Evolutionary conservation across 2,329 filamentous ascomycete species (phyloP), one percentile per base, ranked within the genome.

Genomic region (Fusarium piperis): DNA sequence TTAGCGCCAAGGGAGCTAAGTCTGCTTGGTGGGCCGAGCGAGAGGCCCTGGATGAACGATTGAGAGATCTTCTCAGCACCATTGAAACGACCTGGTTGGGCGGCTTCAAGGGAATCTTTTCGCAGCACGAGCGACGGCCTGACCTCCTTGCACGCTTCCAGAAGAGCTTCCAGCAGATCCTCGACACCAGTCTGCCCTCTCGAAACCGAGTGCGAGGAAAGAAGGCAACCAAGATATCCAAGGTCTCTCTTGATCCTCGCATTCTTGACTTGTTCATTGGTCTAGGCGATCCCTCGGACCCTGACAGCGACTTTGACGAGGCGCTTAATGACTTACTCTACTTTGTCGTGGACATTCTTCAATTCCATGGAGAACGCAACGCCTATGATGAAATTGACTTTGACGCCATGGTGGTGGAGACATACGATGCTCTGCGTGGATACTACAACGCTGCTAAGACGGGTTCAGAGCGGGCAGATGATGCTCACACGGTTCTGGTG

Each of bases 381-480:
- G 96, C 97, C 0, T 98, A 98, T 81, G 96, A 99, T 75, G 96
- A 99, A 82, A 93, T 99, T 70, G 95, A 98, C 80, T 97, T 98
- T 78, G 96, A 99, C 71, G 84, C 88, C 73, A 97, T 99, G 89
- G 90, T 95, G 6, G 87, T 98, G 39, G 94, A 97, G 75, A 94
- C 93, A 0, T 88, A 94, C 39, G 95, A 98, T 81, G 94, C 94
- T 3, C 84, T 99, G 28, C 89, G 91, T 56, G 88, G 90, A 1
- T 98, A 98, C 78, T 91, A 97, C 76, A 86, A 84, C 26, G 83
- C 84, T 0, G 81, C 81, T 28, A 84, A 83, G 52, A 76, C 77
- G 44, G 80, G 78, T 20, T 76, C 83, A 61, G 78, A 83, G 32
- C 79, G 81, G 8, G 82, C 84, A 33, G 80, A 83, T 12, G 84